phyloP scores from a whole-genome alignment of 108 stramenopile species.

The Schizochytrium sp. region DNA sequence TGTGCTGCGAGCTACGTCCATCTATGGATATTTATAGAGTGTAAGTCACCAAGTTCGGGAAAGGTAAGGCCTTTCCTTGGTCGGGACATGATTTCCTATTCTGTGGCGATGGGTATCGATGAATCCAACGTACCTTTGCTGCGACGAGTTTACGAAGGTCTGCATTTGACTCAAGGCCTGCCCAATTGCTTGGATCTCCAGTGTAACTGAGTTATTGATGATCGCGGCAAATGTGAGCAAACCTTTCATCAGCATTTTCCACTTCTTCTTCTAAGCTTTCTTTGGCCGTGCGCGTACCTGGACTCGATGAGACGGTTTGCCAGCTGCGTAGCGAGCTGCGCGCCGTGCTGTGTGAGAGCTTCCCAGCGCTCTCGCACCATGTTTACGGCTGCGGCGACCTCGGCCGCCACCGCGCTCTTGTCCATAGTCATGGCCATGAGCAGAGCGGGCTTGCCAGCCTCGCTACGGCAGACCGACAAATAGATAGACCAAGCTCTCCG shows the following conservation, averaged over 20 bases:
- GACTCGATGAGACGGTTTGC: neutral
- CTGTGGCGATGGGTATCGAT: too few species aligned
- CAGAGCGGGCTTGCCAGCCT: neutral
- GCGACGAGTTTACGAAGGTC: too few species aligned
- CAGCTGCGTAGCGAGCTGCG: neutral
- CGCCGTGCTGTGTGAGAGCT: neutral
- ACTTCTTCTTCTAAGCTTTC: neutral
- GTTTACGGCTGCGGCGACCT: neutral
- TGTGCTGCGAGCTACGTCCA: too few species aligned
- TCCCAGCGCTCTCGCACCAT: neutral
- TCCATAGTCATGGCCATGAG: neutral
- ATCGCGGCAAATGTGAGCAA: neutral
- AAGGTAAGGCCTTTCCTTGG: too few species aligned
- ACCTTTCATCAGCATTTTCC: neutral
- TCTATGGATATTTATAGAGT: too few species aligned
- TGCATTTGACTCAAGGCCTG: too few species aligned
- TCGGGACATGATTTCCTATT: too few species aligned
- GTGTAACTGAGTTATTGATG: neutral
- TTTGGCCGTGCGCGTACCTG: neutral
- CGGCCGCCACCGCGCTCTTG: neutral
- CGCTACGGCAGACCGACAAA: neutral
- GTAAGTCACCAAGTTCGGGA: too few species aligned
- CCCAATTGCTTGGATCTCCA: too few species aligned
- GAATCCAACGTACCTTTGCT: too few species aligned
- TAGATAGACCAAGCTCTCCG: too few species aligned